These are phyloP conservation scores for Trichosporon sp. DNA, from an alignment of 1,284 basidiomycete species.

Conservation along the genomic window DNA sequence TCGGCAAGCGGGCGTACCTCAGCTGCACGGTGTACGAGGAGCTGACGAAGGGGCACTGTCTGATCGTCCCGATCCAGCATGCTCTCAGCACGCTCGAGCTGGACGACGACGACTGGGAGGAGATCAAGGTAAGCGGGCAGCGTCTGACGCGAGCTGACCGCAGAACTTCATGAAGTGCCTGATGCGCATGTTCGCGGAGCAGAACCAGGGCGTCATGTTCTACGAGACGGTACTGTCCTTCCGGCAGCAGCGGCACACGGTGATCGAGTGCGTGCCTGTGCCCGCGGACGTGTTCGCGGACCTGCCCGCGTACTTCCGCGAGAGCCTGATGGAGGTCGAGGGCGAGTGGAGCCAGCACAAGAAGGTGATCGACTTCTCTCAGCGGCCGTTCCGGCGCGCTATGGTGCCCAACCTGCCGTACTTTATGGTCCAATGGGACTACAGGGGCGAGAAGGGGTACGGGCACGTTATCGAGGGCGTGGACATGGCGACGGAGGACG, in stretches of 20 bases:
- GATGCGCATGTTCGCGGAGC: slow-evolving; percentile 86
- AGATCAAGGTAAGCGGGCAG: slow-evolving; percentile 64
- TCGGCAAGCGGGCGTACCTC: slow-evolving; percentile 85
- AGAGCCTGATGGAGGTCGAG: slow-evolving; percentile 86
- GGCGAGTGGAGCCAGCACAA: slow-evolving; percentile 96
- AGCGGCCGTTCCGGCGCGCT: slow-evolving; percentile 77
- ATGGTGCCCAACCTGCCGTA: slow-evolving; percentile 97
- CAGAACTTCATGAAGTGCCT: slow-evolving; percentile 99
- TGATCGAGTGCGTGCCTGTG: slow-evolving; percentile 85
- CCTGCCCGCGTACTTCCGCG: slow-evolving; percentile 90
- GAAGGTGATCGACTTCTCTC: slow-evolving; percentile 89
- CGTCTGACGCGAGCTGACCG: neutral
- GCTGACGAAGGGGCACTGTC: slow-evolving; percentile 79
- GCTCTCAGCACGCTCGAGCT: slow-evolving; percentile 84
- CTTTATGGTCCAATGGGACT: slow-evolving; percentile 97
- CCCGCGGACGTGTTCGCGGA: slow-evolving; percentile 77
- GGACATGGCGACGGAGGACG: slow-evolving; percentile 61
- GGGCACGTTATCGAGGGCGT: slow-evolving; percentile 94
- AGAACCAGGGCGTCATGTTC: slow-evolving; percentile 85
- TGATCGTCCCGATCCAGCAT: slow-evolving; percentile 95
- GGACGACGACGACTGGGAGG: slow-evolving; percentile 98
- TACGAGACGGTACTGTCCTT: slow-evolving; percentile 86
- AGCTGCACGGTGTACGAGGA: slow-evolving; percentile 82
- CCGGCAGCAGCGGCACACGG: slow-evolving; percentile 82
- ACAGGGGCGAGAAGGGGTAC: slow-evolving; percentile 94